Conservation (phyloP, 257 asterid species). For the Plantago ovata region DNA sequence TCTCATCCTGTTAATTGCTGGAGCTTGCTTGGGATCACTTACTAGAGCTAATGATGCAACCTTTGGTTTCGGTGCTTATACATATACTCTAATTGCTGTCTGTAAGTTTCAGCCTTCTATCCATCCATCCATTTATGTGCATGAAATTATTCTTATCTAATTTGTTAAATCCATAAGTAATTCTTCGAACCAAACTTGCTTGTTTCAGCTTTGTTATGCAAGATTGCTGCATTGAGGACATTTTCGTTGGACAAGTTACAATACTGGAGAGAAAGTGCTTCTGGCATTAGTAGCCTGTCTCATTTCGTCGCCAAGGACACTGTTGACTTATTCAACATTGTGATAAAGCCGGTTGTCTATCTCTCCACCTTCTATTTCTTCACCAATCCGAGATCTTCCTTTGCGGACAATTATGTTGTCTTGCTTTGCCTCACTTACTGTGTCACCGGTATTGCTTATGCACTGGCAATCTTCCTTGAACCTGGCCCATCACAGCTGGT, state of each 20-base stretch:
- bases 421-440: slow-evolving; percentile 91
- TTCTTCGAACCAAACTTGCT: background rate
- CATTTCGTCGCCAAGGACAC: slow-evolving; percentile 90
- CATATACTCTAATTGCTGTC: slow-evolving; percentile 54
- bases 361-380: slow-evolving; percentile 94
- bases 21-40: slow-evolving; percentile 58
- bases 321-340: slow-evolving; percentile 68
- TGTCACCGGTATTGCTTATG: slow-evolving; percentile 87
- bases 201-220: slow-evolving; percentile 85
- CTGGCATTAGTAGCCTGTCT: slow-evolving; percentile 92
- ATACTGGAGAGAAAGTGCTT: slow-evolving; percentile 88
- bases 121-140: no score
- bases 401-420: slow-evolving; percentile 59
- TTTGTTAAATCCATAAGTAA: no score
- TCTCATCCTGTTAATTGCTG: slow-evolving; percentile 55
- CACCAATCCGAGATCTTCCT: slow-evolving; percentile 82
- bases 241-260: slow-evolving; percentile 87
- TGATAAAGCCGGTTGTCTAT: slow-evolving; percentile 87
- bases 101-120: slow-evolving; percentile 46
- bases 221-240: slow-evolving; percentile 85
- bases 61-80: slow-evolving; percentile 56
- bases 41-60: slow-evolving; percentile 38
- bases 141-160: no score
- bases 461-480: slow-evolving; percentile 77
- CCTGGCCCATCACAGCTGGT: slow-evolving; percentile 98